These are phyloP conservation scores for Geranium rotundifolium DNA, from an alignment of 345 rosid genomes.

Conservation along the genomic window DNA sequence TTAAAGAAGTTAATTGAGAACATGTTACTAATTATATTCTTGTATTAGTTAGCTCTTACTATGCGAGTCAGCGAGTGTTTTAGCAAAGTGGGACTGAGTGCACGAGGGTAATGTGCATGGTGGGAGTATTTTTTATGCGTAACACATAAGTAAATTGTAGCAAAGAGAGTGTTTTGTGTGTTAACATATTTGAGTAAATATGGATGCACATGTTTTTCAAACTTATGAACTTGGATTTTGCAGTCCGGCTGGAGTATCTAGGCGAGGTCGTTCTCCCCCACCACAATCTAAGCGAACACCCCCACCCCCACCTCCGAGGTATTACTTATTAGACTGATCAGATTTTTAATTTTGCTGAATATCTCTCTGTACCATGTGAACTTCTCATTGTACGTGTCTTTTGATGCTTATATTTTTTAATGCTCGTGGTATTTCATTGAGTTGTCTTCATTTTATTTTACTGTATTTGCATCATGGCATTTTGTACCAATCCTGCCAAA, in stretches of 20 bases:
- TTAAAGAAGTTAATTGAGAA: no score
- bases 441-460: not conserved
- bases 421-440: not conserved
- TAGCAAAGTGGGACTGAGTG: no score
- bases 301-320: slow-evolving; percentile 57
- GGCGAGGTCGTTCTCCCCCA: slow-evolving; percentile 60
- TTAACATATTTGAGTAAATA: not conserved
- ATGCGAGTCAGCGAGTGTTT: no score
- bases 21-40: no score
- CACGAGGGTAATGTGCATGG: no score
- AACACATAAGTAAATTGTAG: no score
- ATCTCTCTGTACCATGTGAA: not conserved
- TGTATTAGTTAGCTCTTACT: no score
- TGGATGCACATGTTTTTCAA: not conserved
- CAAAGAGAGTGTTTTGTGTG: not conserved
- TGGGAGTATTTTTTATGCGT: no score
- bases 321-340: not conserved
- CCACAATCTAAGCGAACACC: slow-evolving; percentile 52
- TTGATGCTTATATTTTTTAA: not conserved
- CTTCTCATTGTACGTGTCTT: not conserved
- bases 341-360: not conserved
- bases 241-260: slow-evolving; percentile 44
- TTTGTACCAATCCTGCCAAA: no score
- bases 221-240: not conserved
- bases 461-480: not conserved